Conservation (phyloP, 306 rosid species). For the Malus domestica region DNA sequence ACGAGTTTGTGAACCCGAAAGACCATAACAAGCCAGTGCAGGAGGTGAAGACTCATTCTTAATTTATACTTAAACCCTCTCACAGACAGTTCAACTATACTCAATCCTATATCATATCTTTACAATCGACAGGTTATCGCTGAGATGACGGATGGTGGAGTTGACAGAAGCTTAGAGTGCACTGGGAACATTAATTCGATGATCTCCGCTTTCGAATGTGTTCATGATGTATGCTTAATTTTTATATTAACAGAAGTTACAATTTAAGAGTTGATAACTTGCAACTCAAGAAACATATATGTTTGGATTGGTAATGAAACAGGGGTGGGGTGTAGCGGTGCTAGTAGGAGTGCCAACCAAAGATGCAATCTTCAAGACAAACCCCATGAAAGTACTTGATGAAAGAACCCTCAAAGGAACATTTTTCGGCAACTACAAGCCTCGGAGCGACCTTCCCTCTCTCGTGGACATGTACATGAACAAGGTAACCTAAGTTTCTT, state of each 20-base stretch:
- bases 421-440: constrained; percentile 48
- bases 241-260: background rate
- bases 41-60: constrained; percentile 6
- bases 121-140: background rate
- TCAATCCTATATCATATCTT: background rate
- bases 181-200: constrained; percentile 38
- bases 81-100: no score
- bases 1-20: constrained; percentile 42
- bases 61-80: no score
- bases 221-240: constrained; percentile 35
- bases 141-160: background rate
- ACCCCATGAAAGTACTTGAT: constrained; percentile 24
- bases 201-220: constrained; percentile 48
- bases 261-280: background rate
- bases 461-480: constrained; percentile 46
- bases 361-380: constrained; percentile 34
- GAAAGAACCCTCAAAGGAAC: constrained; percentile 45
- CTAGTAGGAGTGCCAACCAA: constrained; percentile 39
- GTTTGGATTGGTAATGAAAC: background rate
- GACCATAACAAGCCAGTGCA: constrained; percentile 40
- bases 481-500: constrained; percentile 18
- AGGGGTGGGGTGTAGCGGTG: constrained; percentile 53
- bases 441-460: constrained; percentile 32
- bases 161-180: constrained; percentile 13
- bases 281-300: background rate